Conservation (phyloP, 306 rosid species). For the Argentina anserina region DNA sequence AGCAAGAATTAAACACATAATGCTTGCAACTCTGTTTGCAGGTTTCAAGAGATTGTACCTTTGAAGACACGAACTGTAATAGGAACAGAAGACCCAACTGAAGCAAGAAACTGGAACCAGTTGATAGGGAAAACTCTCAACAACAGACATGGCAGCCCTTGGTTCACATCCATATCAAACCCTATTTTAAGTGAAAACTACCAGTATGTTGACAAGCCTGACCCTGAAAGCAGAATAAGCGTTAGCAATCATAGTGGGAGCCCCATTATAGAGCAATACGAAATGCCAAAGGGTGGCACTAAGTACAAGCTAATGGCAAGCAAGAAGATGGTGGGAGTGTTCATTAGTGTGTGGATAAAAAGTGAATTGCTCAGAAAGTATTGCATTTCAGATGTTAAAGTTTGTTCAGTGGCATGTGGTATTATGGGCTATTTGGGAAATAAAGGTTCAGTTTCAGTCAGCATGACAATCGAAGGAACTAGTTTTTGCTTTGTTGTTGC, state of each 20-base stretch:
- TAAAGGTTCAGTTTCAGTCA: constrained; percentile 85
- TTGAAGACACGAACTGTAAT: constrained; percentile 69
- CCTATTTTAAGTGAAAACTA: constrained; percentile 33
- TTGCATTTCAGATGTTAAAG: constrained; percentile 66
- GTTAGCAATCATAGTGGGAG: constrained; percentile 12
- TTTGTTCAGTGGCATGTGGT: constrained; percentile 88
- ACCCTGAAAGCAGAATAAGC: constrained; percentile 18
- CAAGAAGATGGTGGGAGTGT: constrained; percentile 97
- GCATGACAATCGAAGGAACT: constrained; percentile 88
- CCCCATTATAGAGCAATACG: constrained; percentile 17
- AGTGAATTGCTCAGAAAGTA: constrained; percentile 50
- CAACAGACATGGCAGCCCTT: constrained; percentile 41
- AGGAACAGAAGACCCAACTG: constrained; percentile 74
- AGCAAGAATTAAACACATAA: not conserved
- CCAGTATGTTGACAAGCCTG: constrained; percentile 18
- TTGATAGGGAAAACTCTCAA: constrained; percentile 68
- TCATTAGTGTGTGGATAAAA: constrained; percentile 77
- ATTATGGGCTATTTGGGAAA: constrained; percentile 96
- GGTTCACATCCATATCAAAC: constrained; percentile 49
- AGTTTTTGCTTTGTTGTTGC: constrained; percentile 87
- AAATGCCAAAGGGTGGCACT: constrained; percentile 22
- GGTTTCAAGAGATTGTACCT: constrained; percentile 94
- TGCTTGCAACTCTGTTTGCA: constrained; percentile 18
- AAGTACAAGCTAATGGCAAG: constrained; percentile 60
- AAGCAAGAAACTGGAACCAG: constrained; percentile 77